These are phyloP conservation scores for Aspergillus sp. DNA, from an alignment of 2,329 filamentous ascomycete species.

Conservation along the genomic window DNA sequence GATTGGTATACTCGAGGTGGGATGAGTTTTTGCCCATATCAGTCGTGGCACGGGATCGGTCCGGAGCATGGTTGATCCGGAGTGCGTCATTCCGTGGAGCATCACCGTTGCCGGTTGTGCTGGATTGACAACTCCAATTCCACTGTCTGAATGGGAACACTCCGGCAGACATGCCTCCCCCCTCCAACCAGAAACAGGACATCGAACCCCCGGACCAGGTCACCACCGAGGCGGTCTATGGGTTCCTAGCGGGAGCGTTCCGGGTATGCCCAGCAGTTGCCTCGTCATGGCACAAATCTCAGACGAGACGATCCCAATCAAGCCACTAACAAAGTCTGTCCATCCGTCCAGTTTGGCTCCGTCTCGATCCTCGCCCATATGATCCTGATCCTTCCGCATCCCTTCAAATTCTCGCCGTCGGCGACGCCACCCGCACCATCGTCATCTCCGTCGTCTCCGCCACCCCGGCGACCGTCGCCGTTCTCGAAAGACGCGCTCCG, in stretches of 20 bases:
- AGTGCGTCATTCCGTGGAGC: slow-evolving; percentile 10
- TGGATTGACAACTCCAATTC: neutral
- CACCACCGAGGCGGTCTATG: slow-evolving; percentile 39
- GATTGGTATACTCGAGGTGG: neutral
- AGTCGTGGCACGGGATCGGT: no score
- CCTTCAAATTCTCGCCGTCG: slow-evolving; percentile 38
- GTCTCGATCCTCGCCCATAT: slow-evolving; percentile 48
- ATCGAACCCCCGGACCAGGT: slow-evolving; percentile 44
- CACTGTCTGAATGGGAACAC: neutral
- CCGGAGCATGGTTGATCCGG: slow-evolving; percentile 13
- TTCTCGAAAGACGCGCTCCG: slow-evolving; percentile 32
- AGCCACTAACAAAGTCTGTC: neutral
- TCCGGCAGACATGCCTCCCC: slow-evolving; percentile 38
- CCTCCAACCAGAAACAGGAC: slow-evolving; percentile 37
- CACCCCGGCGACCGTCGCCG: slow-evolving; percentile 18
- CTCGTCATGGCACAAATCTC: neutral
- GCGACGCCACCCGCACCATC: slow-evolving; percentile 25
- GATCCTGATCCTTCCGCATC: slow-evolving; percentile 43
- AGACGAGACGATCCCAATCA: neutral
- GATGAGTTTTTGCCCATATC: neutral
- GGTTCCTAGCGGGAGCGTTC: slow-evolving; percentile 44
- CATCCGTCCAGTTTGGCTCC: slow-evolving; percentile 40
- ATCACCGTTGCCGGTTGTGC: neutral
- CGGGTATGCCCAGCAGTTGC: slow-evolving; percentile 31
- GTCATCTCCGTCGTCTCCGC: slow-evolving; percentile 2